Evolutionary conservation across 495 filamentous ascomycete species (phyloP).

Genomic region (Cairneyella variabilis): DNA sequence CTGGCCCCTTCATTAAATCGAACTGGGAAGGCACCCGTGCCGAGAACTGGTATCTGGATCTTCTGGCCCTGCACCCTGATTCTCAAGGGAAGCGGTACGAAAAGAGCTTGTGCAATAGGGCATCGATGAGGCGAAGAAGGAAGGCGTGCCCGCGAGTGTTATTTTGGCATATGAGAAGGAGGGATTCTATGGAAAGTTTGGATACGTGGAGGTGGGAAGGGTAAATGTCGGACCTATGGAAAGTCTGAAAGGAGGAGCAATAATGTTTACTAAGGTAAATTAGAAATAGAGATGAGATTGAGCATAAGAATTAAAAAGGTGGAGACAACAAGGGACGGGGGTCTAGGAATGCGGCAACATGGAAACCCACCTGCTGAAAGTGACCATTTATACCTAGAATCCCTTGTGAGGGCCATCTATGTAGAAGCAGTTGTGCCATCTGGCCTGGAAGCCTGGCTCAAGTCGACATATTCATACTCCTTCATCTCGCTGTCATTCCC

Average conservation of each 20-base stretch:
- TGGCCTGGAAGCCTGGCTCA: constrained; percentile 17
- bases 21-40: not conserved
- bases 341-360: no score
- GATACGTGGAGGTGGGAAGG: not conserved
- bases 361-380: no score
- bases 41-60: constrained; percentile 4
- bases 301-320: no score
- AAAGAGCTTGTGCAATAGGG: constrained; percentile 47
- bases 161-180: constrained; percentile 1
- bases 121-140: constrained; percentile 37
- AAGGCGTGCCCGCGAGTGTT: constrained; percentile 22
- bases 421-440: constrained; percentile 7
- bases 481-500: constrained; percentile 25
- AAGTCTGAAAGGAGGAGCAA: not conserved
- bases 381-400: no score
- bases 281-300: no score
- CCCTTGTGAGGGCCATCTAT: no score
- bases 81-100: constrained; percentile 46
- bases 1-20: not conserved
- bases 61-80: constrained; percentile 46
- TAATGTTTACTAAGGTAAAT: constrained; percentile 6
- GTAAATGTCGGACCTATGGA: constrained; percentile 3
- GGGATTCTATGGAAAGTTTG: constrained; percentile 4
- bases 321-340: no score
- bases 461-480: constrained; percentile 27